Evolutionary conservation across 108 stramenopile genomes (phyloP), one percentile per base, ranked within the genome.

Genomic region (Chaetoceros tenuissimus): DNA sequence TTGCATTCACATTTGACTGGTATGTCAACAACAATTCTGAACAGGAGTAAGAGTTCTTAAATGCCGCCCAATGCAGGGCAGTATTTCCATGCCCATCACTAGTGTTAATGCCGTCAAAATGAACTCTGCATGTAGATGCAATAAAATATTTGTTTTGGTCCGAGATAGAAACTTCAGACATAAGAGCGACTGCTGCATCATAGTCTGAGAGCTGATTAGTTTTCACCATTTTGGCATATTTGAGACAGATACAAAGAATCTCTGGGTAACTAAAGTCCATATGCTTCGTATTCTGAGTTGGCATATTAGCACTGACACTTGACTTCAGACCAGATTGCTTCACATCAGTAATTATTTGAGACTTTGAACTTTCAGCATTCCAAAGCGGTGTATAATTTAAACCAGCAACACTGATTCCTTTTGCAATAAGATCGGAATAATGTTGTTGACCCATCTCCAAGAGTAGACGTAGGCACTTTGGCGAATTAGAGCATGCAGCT

Each of bases 31-130:
- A 62, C n/a, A 85, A 57, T 28, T 80, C 71, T 7, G 83, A 79
- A 29, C 83, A 84, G 48, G 73, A 50, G 2, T 71, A 68, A 69
- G 76, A 71, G 59, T 92, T 84, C 63, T 92, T 92, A 63, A 92
- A 92, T 28, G 81, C 69, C 18, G 90, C 90, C 90, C 90, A 92
- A 46, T 92, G 90, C 8, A 92, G 68, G 16, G 90, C 82, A 21
- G 85, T 87, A 60, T 92, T 92, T 13, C 90, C 90, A 64, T 92
- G 90, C 0, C 86, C 90, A 66, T 92, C 90, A 23, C 60, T 53
- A 29, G 28, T 26, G 60, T 24, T 28, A 47, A 22, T 26, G 31
- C 30, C 13, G 54, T 13, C 17, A 59, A 46, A 10, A 24, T 48
- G 19, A 44, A 56, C 17, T 23, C 31, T 21, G 47, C 24, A 56